These are phyloP conservation scores for Thalia dealbata DNA, from an alignment of 176 grass and related monocot genomes.

Conservation along the genomic window DNA sequence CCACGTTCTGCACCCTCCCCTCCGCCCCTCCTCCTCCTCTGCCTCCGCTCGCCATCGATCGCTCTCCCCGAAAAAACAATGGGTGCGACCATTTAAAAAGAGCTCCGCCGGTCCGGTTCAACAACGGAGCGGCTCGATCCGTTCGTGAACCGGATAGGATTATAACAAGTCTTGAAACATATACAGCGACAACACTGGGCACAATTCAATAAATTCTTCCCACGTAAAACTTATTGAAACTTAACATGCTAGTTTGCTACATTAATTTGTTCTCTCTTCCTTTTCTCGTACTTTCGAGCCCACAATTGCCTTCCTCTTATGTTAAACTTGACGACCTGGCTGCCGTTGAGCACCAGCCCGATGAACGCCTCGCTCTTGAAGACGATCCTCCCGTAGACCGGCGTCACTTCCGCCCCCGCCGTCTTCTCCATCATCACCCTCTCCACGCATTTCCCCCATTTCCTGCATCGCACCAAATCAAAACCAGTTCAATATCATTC, in stretches of 20 bases:
- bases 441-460: slow-evolving; percentile 30
- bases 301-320: slow-evolving; percentile 18
- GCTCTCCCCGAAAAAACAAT: not conserved
- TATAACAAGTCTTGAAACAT: too few species aligned
- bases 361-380: slow-evolving; percentile 21
- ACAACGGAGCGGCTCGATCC: too few species aligned
- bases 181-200: too few species aligned
- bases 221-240: too few species aligned
- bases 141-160: too few species aligned
- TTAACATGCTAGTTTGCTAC: not conserved
- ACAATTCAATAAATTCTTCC: too few species aligned
- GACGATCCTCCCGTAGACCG: slow-evolving; percentile 36
- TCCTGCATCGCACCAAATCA: slow-evolving; percentile 6
- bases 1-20: slow-evolving; percentile 28
- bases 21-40: not conserved
- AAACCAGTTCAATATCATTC: not conserved
- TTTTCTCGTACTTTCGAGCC: slow-evolving; percentile 29
- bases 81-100: too few species aligned
- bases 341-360: slow-evolving; percentile 21
- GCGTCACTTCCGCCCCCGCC: not conserved
- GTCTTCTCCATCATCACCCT: slow-evolving; percentile 32
- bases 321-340: not conserved
- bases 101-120: too few species aligned
- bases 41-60: slow-evolving; percentile 6
- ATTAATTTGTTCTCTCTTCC: not conserved